Evolutionary conservation across 2,329 filamentous ascomycete genomes (phyloP), one percentile per base, ranked within the genome.

Genomic region (Phialocephala sp.): DNA sequence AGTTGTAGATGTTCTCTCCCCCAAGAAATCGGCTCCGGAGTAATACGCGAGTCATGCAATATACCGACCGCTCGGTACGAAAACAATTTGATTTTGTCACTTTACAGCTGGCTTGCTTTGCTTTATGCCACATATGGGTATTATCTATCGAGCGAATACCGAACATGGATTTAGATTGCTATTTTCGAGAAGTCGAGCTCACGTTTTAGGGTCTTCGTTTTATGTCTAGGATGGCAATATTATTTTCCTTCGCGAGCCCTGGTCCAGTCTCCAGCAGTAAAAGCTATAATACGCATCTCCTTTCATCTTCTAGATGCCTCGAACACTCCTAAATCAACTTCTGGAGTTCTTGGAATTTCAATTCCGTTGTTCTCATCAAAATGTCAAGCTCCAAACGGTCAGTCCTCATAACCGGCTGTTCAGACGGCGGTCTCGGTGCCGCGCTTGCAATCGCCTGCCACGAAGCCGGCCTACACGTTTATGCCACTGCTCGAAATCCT

Each of bases 401-500:
- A 1, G 72, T 78, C 15, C 66, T 79, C 4, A 69, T 79, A n/a
- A 77, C 77, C 0, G 77, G 77, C 63, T 79, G 77, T 66, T 77
- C 75, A 0, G 74, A 76, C 12, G 76, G 75, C 9, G 73, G 76
- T 27, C 67, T 79, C 0, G 77, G 77, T 1, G 71, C 72, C 1
- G 71, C 73, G 0, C 68, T 79, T 1, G 76, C 76, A 11, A 60
- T 75, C 0, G 75, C 72, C 6, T 72, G 78, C 24, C 75, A 79
- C 65, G 64, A 66, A 11, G 68, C 72, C 4, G 79, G 78, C 2
- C 72, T 77, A 22, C 73, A 74, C 4, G 80, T 81, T 35, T 78
- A 78, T 60, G 80, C 79, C 0, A 80, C 80, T 1, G 78, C 77
- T 14, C 76, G 80, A 37, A 76, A 76, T 61, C 71, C 72, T 2